Evolutionary conservation across 345 rosid species (phyloP), one percentile per base, ranked within the genome.

Genomic region (Populus davidiana): DNA sequence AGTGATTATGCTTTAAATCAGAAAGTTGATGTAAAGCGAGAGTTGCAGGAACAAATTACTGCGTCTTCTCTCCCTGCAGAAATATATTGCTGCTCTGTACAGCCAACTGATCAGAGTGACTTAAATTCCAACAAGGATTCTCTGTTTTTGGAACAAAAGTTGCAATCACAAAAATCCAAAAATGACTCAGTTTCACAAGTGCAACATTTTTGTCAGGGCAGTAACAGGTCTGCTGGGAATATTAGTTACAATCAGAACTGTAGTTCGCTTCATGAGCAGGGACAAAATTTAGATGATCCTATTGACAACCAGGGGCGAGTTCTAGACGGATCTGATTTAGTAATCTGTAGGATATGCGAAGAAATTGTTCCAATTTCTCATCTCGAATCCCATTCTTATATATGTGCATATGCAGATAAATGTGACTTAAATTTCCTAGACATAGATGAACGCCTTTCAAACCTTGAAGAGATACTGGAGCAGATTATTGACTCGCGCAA

Each of bases 341-440:
- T 85, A 78, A 87, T 92, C 71, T 89, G 93, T 82, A 83, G 97
- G 78, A 92, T 92, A 86, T 92, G 94, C 52, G 97, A 92, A 89
- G 91, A 89, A 80, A 84, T 78, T 79, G 94, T 91, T 79, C 87
- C 94, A 67, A 85, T 88, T 78, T 85, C 83, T 69, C 89, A 88
- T 80, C 85, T 92, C 77, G 94, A 92, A 83, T 86, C 91, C 35
- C 97, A 92, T 79, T 92, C 97, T 61, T 92, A 91, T 83, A 89
- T 92, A 81, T 92, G 97, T 73, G 97, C 97, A 75, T 92, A 90
- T 76, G 93, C 97, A 75, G 97, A 92, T 75, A 92, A 91, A 86
- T 92, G 94, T 81, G 93, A 91, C 71, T 73, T 85, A 77, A 88
- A 86, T 82, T 89, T 90, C 86, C 77, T 88, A 75, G 92, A 88